phyloP scores from a whole-genome alignment of 2,329 filamentous ascomycete genomes.

The Epichloe sylvatica region DNA sequence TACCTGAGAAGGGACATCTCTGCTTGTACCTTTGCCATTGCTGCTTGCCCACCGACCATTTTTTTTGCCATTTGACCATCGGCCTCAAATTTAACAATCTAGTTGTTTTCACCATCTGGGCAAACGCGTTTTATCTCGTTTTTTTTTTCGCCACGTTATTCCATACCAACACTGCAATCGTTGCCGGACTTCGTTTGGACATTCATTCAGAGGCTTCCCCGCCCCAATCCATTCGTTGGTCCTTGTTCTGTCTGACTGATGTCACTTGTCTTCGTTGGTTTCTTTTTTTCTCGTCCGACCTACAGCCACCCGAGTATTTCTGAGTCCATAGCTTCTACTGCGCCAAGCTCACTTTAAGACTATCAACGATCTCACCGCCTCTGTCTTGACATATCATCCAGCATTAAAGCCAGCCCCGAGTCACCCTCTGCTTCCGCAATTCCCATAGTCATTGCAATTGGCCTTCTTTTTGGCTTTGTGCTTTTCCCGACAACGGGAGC shows the following conservation, averaged over 20 bases:
- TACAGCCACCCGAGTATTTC: not conserved
- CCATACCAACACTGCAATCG: not conserved
- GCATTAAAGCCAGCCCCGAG: not conserved
- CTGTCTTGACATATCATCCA: not conserved
- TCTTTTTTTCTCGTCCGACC: not conserved
- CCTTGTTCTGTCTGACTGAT: not conserved
- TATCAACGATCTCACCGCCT: not conserved
- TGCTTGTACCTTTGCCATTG: not conserved
- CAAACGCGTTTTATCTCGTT: not conserved
- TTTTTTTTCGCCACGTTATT: not conserved
- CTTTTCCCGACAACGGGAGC: not conserved
- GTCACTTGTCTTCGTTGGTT: not conserved
- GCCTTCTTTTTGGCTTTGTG: not conserved
- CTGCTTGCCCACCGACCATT: not conserved
- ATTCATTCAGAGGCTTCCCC: not conserved
- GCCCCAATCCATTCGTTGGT: not conserved
- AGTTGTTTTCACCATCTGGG: not conserved
- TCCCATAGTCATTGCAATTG: not conserved
- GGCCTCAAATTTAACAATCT: not conserved
- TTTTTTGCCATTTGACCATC: not conserved
- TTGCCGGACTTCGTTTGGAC: not conserved
- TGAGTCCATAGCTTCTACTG: not conserved
- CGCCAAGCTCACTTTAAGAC: not conserved
- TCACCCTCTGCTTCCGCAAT: not conserved
- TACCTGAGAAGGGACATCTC: not conserved